Evolutionary conservation across 805 yeast genomes (phyloP), one percentile per base, ranked within the genome.

Genomic region (Debaryomyces prosopidis): DNA sequence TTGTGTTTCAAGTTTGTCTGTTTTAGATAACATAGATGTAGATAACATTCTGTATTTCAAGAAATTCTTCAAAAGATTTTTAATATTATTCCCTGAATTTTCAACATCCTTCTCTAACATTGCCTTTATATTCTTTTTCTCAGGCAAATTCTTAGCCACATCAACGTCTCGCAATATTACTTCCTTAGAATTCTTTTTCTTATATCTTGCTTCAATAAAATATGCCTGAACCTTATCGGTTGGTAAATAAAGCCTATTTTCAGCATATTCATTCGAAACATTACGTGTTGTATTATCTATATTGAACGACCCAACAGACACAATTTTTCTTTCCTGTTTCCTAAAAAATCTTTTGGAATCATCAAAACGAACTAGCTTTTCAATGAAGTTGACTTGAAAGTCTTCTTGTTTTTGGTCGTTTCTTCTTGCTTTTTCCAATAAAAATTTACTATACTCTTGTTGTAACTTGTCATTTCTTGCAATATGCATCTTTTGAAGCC

Each of bases 311-410:
- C 47, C 45, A 23, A 50, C 40, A 11, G 37, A 37, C 16, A 52
- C 33, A 18, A 50, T 17, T 26, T 42, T 43, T 15, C 54, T 47
- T 43, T 58, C 62, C 1, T 39, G 40, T 15, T 52, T 54, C 33
- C 52, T 49, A 18, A 48, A 33, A 4, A 20, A 20, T 34, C 59
- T 49, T 43, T 58, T 55, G 3, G 44, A 44, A 33, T 60, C 53
- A 26, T 47, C 51, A 45, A 58, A 48, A 12, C 58, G 35, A 5
- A 50, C 44, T 16, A 52, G 15, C 39, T 53, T 51, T 37, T 57
- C 60, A 19, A 54, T 41, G 14, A 45, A 48, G 32, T 44, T 51
- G 8, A 42, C 38, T 27, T 50, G 45, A 14, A 53, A 46, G 36
- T 58, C 58, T 26, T 39, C 43, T 30, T 47, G 39, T 34, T 38